Evolutionary conservation across 164 flowering plant species (phyloP), one percentile per base, ranked within the genome.

Genomic region (Berberis vulgaris): DNA sequence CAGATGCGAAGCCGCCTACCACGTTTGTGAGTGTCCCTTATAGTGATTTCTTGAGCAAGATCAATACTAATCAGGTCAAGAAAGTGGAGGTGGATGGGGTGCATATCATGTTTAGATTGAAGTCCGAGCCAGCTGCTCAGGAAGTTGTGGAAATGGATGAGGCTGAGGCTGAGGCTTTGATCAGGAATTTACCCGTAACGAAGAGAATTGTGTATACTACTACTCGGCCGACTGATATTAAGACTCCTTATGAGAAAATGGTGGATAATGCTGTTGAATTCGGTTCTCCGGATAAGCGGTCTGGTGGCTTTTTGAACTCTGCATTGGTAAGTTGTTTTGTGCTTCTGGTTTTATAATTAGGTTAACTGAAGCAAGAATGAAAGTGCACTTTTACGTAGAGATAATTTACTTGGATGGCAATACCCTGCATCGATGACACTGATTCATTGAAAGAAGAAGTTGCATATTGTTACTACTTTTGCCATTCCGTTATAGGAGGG

Each of bases 81-180:
- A 88, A 88, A 63, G 98, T 89, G 57, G 96, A 88, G 78, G 96
- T 91, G 56, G 98, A 94, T 74, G 98, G 97, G 9, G 93, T 88
- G 10, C 95, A 94, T 69, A 83, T 94, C 10, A 78, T 83, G 93
- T 94, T 88, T 66, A 88, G 81, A 66, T 73, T 94, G 83, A 88
- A 85, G 72, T 59, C 68, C 0, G 87, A 80, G 5, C 64, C 61
- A 6, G 73, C 49, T 8, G 46, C 39, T 44, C 26, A 26, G 0
- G 91, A 77, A 86, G 79, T 40, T 67, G 57, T 6, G 75, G 50
- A 5, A 69, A 69, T 8, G 68, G 54, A 42, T 67, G 64, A 69
- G 77, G 67, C 70, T 69, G 97, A 86, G 3, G 73, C 90, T 0
- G 96, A 93, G 68, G 70, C 82, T 3, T 73, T 86, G 78, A 60